Conservation (phyloP, 768 basidiomycete genomes). For the Auriculariales sp. region DNA sequence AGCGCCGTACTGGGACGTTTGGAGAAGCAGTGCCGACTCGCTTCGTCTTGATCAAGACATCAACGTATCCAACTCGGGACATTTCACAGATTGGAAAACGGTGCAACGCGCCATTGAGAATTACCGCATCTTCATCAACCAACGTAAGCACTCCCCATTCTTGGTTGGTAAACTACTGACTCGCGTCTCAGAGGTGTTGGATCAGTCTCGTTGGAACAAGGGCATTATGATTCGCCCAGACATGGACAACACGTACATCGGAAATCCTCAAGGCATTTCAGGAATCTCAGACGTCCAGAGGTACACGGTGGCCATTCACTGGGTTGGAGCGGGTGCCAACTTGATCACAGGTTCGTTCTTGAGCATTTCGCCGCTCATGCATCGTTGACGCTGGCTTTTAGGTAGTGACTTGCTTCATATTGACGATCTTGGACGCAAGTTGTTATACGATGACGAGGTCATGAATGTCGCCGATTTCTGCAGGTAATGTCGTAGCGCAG, state of each 20-base stretch:
- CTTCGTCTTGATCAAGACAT: constrained; percentile 4
- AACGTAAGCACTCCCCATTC: too few species aligned
- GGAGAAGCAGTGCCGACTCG: constrained; percentile 1
- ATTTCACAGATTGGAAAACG: constrained; percentile 1
- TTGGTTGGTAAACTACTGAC: too few species aligned
- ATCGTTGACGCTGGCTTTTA: too few species aligned
- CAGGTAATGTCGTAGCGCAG: not conserved
- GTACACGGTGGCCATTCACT: constrained; percentile 1
- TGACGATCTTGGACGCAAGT: not conserved
- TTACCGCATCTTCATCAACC: constrained; percentile 4
- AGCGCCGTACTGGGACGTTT: constrained; percentile 1
- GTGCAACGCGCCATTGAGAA: constrained; percentile 5
- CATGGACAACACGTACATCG: constrained; percentile 4
- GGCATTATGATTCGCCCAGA: constrained; percentile 3
- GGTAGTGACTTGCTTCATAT: constrained; percentile 2
- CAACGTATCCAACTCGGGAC: not conserved
- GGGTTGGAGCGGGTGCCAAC: constrained; percentile 4
- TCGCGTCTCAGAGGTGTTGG: too few species aligned
- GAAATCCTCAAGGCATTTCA: not conserved
- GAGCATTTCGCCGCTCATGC: too few species aligned
- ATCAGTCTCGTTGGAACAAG: too few species aligned
- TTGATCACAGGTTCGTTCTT: constrained; percentile 1
- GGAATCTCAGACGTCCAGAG: constrained; percentile 3
- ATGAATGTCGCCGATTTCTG: constrained; percentile 3
- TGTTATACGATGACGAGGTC: constrained; percentile 1